Conservation (phyloP, 2,329 filamentous ascomycete species). For the Alternaria dauci region DNA sequence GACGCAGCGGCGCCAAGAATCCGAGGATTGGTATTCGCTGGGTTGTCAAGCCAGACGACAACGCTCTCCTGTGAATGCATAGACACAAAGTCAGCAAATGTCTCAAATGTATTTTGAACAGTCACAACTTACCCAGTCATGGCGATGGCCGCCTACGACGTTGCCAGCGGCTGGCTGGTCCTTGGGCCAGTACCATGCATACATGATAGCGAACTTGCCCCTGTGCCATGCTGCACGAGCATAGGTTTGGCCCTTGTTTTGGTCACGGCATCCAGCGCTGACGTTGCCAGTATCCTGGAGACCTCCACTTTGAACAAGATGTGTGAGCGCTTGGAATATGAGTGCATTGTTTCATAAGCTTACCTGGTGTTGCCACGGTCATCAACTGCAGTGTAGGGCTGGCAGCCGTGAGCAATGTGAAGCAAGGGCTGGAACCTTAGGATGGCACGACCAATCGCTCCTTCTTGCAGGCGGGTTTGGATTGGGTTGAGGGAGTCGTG, state of each 20-base stretch:
- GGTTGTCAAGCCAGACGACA: not conserved
- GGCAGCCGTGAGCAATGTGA: slow-evolving; percentile 6
- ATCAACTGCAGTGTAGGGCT: slow-evolving; percentile 7
- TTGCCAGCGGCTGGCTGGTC: slow-evolving; percentile 1
- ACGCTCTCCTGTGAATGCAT: not conserved
- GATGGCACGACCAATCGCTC: slow-evolving; percentile 6
- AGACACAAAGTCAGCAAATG: not conserved
- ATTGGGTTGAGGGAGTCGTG: slow-evolving; percentile 4
- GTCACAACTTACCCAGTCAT: slow-evolving; percentile 1
- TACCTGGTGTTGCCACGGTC: slow-evolving; percentile 6
- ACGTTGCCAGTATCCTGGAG: slow-evolving; percentile 1
- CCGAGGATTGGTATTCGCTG: not conserved
- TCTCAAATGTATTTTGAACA: not conserved
- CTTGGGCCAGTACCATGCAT: slow-evolving; percentile 10
- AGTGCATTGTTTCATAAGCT: not conserved
- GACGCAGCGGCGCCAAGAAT: not conserved
- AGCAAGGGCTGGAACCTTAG: slow-evolving; percentile 3
- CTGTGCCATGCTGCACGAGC: slow-evolving; percentile 7
- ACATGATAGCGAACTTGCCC: slow-evolving; percentile 9
- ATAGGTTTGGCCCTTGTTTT: slow-evolving; percentile 2
- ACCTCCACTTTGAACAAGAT: not conserved
- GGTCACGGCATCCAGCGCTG: not conserved
- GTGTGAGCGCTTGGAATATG: not conserved
- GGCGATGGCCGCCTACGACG: slow-evolving; percentile 3
- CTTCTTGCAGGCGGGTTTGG: slow-evolving; percentile 2